phyloP scores from a whole-genome alignment of 2,329 filamentous ascomycete genomes.

The Stachybotrys elegans region DNA sequence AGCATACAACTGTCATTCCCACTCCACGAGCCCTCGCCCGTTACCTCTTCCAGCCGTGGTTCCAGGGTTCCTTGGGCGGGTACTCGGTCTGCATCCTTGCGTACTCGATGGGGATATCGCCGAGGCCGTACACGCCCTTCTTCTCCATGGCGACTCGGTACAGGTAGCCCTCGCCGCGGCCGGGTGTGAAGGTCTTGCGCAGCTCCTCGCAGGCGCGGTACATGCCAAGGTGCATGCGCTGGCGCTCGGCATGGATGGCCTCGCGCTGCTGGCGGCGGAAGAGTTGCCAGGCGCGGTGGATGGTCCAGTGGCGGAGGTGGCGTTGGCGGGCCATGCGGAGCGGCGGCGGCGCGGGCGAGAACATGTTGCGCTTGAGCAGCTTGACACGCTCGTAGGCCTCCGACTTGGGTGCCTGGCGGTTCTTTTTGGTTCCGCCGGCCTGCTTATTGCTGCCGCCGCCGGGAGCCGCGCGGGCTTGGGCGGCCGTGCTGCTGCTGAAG shows the following conservation, averaged over 20 bases:
- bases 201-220: conserved; percentile 80
- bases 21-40: no score
- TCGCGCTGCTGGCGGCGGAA: conserved; percentile 65
- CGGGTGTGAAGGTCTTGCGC: conserved; percentile 53
- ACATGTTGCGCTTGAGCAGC: conserved; percentile 42
- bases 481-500: conserved; percentile 25
- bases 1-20: no score
- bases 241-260: conserved; percentile 63
- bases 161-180: conserved; percentile 60
- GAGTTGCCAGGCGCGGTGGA: conserved; percentile 91
- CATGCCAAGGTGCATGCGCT: conserved; percentile 80
- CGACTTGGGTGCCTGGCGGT: conserved; percentile 23
- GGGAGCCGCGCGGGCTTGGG: conserved; percentile 22
- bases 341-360: conserved; percentile 54
- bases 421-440: conserved; percentile 16
- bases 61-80: conserved; percentile 77
- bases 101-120: conserved; percentile 87
- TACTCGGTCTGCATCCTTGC: conserved; percentile 79
- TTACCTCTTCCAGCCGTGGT: conserved; percentile 80
- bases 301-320: conserved; percentile 94
- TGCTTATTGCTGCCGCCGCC: conserved; percentile 18
- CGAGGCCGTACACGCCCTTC: conserved; percentile 69
- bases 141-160: conserved; percentile 90
- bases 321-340: conserved; percentile 86
- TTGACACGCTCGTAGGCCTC: conserved; percentile 37